Evolutionary conservation across 768 basidiomycete genomes (phyloP), one percentile per base, ranked within the genome.

Genomic region (Boletus subparvulus): DNA sequence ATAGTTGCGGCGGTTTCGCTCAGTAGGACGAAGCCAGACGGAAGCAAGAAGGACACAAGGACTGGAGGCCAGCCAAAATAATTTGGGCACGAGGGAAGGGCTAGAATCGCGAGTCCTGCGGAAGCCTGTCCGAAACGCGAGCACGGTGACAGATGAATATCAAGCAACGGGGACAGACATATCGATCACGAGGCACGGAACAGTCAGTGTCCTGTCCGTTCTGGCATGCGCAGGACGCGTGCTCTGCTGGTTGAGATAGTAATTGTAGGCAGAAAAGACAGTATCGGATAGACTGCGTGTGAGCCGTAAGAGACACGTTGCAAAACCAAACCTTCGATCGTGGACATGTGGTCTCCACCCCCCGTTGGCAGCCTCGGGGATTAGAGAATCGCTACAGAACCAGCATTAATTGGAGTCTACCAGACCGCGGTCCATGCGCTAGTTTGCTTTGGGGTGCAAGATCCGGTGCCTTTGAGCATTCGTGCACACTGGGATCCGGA

Each of bases 41-140:
- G 56, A 52, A 56, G 36, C 30, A 55, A 51, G 58, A 47, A 50
- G 55, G 26, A 43, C 37, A 42, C 30, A 19, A 24, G 45, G 32
- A 21, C 37, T 52, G 39, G 39, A 49, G 37, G 47, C 50, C 46
- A 55, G 56, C 12, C 60, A 54, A 56, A 65, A 67, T 68, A 69
- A 65, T 56, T 55, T 50, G 53, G 57, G 50, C 71, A 71, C 71
- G 70, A 73, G 71, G 70, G 49, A 57, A 54, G 56, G 60, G 61
- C 59, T 30, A 58, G 64, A 61, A 56, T 67, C 64, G 61, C 61
- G 52, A 55, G 59, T 55, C 52, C 55, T 63, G 56, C 58, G 62
- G 62, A 58, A 58, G 50, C 64, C 61, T 58, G 62, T 67, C 69
- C 67, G 61, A 65, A 71, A 61, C 63, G 61, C 67, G 58, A 69